Evolutionary conservation across 2,329 filamentous ascomycete species (phyloP).

Genomic region (Clarireedia homoeocarpa): DNA sequence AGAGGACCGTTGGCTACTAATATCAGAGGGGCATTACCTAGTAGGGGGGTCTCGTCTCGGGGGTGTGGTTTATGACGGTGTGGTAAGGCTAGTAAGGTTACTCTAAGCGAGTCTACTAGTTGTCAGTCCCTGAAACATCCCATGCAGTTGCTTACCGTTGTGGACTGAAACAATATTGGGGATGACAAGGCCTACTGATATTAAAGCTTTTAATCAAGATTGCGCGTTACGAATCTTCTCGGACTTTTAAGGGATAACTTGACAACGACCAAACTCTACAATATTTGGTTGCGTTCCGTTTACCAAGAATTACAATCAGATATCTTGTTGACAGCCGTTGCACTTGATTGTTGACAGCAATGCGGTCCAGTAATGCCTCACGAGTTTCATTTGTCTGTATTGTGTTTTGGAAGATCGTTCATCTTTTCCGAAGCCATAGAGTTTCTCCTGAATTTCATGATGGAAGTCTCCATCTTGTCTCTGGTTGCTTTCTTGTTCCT

Average conservation of each 20-base stretch:
- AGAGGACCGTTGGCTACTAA: background rate
- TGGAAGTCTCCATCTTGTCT: background rate
- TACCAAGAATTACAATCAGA: background rate
- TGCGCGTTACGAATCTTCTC: background rate
- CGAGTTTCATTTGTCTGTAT: background rate
- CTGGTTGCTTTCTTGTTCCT: background rate
- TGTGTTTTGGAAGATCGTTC: background rate
- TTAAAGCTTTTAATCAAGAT: background rate
- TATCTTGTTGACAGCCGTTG: background rate
- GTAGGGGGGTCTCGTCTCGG: background rate
- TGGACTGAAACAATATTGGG: background rate
- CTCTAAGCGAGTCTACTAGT: background rate
- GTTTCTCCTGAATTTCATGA: slow-evolving; percentile 8
- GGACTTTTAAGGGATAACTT: too few relatives aligned
- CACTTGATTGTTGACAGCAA: background rate
- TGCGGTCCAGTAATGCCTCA: background rate
- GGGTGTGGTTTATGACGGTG: background rate
- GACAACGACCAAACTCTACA: background rate
- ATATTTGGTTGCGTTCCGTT: too few relatives aligned
- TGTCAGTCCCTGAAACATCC: background rate
- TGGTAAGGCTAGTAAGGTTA: background rate
- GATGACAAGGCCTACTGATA: background rate
- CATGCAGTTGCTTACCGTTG: background rate
- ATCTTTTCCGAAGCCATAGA: background rate
- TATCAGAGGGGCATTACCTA: background rate